Conservation (phyloP, 306 rosid genomes). For the Hippophae tibetana region DNA sequence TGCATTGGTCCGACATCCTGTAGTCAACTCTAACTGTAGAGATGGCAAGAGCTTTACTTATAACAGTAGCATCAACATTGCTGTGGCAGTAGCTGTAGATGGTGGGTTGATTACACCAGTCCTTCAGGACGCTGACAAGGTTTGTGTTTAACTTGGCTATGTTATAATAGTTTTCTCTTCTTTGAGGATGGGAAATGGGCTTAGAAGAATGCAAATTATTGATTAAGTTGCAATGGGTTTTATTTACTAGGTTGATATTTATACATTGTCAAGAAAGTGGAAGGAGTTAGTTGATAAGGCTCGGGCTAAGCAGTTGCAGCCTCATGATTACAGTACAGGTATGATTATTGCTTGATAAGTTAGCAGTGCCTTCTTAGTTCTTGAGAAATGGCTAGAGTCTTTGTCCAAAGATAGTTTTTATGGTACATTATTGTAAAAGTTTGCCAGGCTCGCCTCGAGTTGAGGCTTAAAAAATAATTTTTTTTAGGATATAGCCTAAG, state of each 20-base stretch:
- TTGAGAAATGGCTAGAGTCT: too few species aligned
- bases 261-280: constrained; percentile 93
- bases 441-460: too few species aligned
- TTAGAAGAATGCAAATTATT: not conserved
- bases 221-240: constrained; percentile 10
- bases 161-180: constrained; percentile 6
- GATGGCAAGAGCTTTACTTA: constrained; percentile 94
- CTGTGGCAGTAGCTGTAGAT: constrained; percentile 86
- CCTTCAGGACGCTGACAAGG: constrained; percentile 96
- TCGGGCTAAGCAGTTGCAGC: constrained; percentile 91
- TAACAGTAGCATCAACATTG: constrained; percentile 77
- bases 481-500: too few species aligned
- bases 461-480: too few species aligned
- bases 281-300: constrained; percentile 94
- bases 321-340: constrained; percentile 87
- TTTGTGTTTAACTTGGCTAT: constrained; percentile 12
- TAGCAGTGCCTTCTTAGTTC: too few species aligned
- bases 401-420: too few species aligned
- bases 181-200: not conserved
- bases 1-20: constrained; percentile 77
- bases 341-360: not conserved
- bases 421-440: too few species aligned
- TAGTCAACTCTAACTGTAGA: constrained; percentile 82
- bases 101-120: constrained; percentile 93
- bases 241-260: constrained; percentile 58